These are phyloP conservation scores for Epichloe sibirici DNA, from an alignment of 2,329 filamentous ascomycete species.

Conservation along the genomic window DNA sequence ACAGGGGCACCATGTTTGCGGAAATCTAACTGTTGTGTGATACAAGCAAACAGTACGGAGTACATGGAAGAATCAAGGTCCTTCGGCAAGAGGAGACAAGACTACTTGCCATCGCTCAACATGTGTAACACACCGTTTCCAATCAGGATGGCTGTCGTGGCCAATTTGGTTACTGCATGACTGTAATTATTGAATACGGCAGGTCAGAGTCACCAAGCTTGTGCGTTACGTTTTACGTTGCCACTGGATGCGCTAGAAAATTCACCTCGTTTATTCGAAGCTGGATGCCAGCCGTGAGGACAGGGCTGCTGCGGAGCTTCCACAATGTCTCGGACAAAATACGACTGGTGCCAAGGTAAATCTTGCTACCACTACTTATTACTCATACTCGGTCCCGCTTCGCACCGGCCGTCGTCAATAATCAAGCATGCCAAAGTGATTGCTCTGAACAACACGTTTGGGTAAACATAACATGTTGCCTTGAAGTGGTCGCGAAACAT, in stretches of 20 bases:
- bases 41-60: background rate
- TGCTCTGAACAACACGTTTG: too few species aligned
- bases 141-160: background rate
- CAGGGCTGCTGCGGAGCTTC: background rate
- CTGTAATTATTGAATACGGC: background rate
- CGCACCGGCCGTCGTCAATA: too few species aligned
- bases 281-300: background rate
- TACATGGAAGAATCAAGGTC: background rate
- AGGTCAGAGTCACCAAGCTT: background rate
- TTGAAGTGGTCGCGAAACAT: too few species aligned
- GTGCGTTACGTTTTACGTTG: background rate
- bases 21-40: background rate
- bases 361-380: too few species aligned
- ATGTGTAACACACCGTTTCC: background rate
- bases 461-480: too few species aligned
- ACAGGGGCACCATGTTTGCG: background rate
- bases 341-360: too few species aligned
- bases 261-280: background rate
- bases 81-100: too few species aligned
- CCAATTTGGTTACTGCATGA: background rate
- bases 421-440: too few species aligned
- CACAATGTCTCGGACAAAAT: background rate
- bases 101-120: background rate
- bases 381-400: too few species aligned
- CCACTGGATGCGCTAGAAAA: background rate